phyloP scores from a whole-genome alignment of 73 alveolate species.

The Tetrahymena borealis region DNA sequence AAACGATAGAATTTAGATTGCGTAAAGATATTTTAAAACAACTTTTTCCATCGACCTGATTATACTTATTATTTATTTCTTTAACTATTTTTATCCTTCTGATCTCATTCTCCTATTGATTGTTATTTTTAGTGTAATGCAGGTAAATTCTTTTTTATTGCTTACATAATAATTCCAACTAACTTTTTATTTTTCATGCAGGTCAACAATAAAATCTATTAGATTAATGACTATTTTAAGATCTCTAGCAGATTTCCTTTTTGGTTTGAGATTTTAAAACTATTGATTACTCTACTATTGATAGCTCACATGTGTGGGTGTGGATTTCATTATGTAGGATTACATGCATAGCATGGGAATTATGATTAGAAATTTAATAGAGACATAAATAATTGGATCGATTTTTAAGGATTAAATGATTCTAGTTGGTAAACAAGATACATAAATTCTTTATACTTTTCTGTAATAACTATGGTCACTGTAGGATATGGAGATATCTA shows the following conservation, averaged over 20 bases:
- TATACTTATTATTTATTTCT: not conserved
- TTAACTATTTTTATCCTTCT: not conserved
- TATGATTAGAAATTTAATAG: not conserved
- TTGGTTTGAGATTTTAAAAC: constrained; percentile 11
- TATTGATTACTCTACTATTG: constrained; percentile 8
- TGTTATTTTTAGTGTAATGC: not conserved
- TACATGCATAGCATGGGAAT: not conserved
- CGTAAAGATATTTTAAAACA: not conserved
- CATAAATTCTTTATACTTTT: constrained; percentile 17
- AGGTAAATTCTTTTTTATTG: not conserved
- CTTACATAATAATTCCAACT: not conserved
- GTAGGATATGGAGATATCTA: constrained; percentile 42
- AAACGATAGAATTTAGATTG: not conserved
- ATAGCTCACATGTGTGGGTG: constrained; percentile 38
- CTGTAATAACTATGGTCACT: constrained; percentile 29
- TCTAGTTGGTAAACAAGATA: constrained; percentile 26
- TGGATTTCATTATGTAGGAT: constrained; percentile 26
- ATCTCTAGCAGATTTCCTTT: not conserved
- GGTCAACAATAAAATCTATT: not conserved
- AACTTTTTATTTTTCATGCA: not conserved
- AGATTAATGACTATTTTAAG: not conserved
- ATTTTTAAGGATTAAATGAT: not conserved
- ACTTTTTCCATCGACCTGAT: not conserved
- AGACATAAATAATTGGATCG: constrained; percentile 16
- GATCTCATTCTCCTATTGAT: not conserved